phyloP scores from a whole-genome alignment of 2,329 filamentous ascomycete genomes.

The Ophiostoma novo-ulmi region DNA sequence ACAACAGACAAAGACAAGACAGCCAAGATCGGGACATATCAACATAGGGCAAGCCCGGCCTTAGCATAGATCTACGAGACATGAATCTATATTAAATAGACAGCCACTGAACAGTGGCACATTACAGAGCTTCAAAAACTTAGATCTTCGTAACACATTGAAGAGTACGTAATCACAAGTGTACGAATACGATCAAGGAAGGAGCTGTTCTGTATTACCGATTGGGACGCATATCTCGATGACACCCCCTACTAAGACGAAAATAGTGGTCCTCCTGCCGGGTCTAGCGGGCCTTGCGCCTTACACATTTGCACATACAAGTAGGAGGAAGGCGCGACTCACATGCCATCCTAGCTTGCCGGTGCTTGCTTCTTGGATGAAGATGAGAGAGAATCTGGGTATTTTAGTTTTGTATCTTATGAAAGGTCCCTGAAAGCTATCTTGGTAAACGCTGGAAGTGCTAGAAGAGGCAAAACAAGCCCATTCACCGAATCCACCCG shows the following conservation, averaged over 20 bases:
- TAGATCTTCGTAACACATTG: background rate
- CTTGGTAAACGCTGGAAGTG: background rate
- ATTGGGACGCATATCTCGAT: background rate
- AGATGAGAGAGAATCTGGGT: background rate
- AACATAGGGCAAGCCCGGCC: background rate
- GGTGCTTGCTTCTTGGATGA: background rate
- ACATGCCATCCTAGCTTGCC: background rate
- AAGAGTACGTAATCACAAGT: background rate
- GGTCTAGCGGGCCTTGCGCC: background rate
- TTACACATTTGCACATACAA: too few relatives aligned
- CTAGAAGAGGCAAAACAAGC: slow-evolving; percentile 2
- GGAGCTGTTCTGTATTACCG: background rate
- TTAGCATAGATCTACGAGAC: background rate
- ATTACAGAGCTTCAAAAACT: background rate
- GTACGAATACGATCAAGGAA: background rate
- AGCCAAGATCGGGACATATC: background rate
- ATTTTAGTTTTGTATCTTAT: background rate
- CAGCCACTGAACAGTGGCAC: background rate
- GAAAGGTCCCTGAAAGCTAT: background rate
- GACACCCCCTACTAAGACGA: background rate
- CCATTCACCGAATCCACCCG: slow-evolving; percentile 29
- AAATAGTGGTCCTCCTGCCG: background rate
- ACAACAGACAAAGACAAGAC: background rate
- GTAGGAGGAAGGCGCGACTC: background rate
- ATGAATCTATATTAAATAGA: background rate